Conservation (phyloP, 176 grass and related monocot species). For the Thalia dealbata region DNA sequence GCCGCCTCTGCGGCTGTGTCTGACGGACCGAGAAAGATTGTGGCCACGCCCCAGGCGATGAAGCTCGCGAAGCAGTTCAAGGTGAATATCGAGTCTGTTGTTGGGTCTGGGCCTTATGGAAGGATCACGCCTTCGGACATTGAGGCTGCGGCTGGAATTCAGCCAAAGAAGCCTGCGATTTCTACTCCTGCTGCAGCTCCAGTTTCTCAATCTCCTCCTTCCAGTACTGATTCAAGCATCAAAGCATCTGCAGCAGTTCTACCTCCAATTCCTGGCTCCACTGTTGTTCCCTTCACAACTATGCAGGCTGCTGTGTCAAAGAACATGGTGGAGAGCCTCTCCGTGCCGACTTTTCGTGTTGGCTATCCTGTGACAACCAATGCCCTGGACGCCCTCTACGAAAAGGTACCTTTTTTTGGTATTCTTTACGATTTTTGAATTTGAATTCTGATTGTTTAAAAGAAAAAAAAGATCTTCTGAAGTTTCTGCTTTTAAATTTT, state of each 20-base stretch:
- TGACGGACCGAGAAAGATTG: conserved; percentile 28
- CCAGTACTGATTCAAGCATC: conserved; percentile 1
- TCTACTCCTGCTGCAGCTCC: conserved; percentile 20
- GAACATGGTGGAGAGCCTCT: conserved; percentile 91
- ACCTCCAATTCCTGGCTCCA: conserved; percentile 42
- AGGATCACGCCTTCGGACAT: conserved; percentile 60
- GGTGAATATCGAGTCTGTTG: conserved; percentile 42
- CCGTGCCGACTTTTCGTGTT: conserved; percentile 61
- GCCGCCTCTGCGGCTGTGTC: conserved; percentile 6
- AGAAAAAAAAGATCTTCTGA: not conserved
- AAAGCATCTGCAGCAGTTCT: conserved; percentile 6
- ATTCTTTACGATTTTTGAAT: not conserved
- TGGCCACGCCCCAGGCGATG: conserved; percentile 61
- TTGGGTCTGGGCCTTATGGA: conserved; percentile 46
- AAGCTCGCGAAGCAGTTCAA: conserved; percentile 76
- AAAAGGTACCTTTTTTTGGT: conserved; percentile 43
- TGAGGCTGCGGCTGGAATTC: conserved; percentile 59
- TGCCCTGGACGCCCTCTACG: conserved; percentile 60
- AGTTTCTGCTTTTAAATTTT: not conserved
- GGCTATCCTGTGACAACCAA: conserved; percentile 51
- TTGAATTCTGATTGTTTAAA: no score
- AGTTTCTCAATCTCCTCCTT: not conserved
- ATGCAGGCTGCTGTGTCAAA: conserved; percentile 78
- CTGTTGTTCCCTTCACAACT: conserved; percentile 57
- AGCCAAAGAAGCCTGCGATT: conserved; percentile 32